phyloP scores from a whole-genome alignment of 345 rosid genomes.

The Lepidium aucheri region DNA sequence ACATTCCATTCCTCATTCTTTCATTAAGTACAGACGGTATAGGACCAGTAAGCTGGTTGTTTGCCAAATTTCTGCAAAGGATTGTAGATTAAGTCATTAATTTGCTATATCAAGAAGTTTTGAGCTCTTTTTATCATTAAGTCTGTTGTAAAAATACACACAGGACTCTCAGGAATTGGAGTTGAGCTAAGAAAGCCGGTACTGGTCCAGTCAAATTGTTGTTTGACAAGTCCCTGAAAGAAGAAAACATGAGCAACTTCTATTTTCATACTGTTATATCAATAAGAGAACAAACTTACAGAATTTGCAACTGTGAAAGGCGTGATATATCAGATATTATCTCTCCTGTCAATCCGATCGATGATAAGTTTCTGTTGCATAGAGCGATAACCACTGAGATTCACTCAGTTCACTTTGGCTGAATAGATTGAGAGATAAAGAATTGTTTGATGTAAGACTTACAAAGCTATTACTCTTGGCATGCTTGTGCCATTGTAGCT shows the following conservation, averaged over 20 bases:
- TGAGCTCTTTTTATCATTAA: not conserved
- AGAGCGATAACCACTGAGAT: not conserved
- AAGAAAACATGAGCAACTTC: not conserved
- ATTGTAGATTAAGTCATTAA: not conserved
- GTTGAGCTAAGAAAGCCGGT: constrained; percentile 33
- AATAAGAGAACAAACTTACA: constrained; percentile 32
- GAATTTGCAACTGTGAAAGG: constrained; percentile 23
- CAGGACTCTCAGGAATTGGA: constrained; percentile 32
- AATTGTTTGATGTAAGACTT: constrained; percentile 3
- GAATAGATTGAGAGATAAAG: not conserved
- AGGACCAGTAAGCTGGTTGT: constrained; percentile 38
- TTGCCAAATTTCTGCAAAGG: constrained; percentile 31
- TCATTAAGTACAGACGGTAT: constrained; percentile 27
- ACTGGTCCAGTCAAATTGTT: constrained; percentile 39
- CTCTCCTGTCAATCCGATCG: constrained; percentile 30
- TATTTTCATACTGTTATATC: not conserved
- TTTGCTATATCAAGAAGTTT: not conserved
- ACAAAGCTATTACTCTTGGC: constrained; percentile 38
- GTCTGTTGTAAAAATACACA: constrained; percentile 22
- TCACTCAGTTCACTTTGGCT: not conserved
- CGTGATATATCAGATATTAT: constrained; percentile 22
- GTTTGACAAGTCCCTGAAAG: constrained; percentile 44
- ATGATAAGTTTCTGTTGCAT: constrained; percentile 33
- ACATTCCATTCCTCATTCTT: constrained; percentile 1
- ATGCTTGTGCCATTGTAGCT: constrained; percentile 17